Base-by-base conservation (phyloP, 306 rosid species). In the apple (Malus domestica) region DNA sequence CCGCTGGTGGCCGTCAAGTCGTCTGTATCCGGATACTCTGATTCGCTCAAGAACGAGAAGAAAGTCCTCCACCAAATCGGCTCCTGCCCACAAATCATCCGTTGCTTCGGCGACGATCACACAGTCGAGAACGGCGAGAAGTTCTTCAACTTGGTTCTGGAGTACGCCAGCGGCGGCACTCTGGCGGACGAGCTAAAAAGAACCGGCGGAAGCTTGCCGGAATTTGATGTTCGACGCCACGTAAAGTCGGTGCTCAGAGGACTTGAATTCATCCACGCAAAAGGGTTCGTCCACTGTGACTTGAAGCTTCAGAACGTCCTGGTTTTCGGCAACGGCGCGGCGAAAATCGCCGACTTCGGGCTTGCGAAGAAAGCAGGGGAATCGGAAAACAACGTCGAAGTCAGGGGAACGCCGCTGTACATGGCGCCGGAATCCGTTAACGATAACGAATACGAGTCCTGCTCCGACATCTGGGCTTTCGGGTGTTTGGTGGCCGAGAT, bases 241-340 rank as follows among this genome's bases (percentile, higher is more conserved):
- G 69, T 96, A 1, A 86, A 74, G 57, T 77, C 89, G 2, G 30
- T 94, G 11, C 73, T 90, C 0, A 74, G 80, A 70, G 97, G 95
- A 3, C 89, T 94, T 5, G 16, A 69, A 0, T 78, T 75, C 55
- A n/a, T 94, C 62, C 98, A 94, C 71, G 61, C 76, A 0, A 82
- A 79, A 0, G 96, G 93, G 9, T 90, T 86, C n/a, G 96, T 94
- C 54, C 98, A 92, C 87, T 92, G 98, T 70, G 97, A 94, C 15
- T 32, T 94, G 25, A 94, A 94, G 86, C 90, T 89, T 4, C 81
- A 82, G 15, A 94, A 94, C 69, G 78, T 94, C 20, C 95, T 92
- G 1, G 77, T 92, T 20, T 92, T 94, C 30, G 85, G 52, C 3
- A 51, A 85, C 55, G 96, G 78, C 1, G 77, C 46, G 0, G 83